Evolutionary conservation across 371 early-diverging fungal genomes (phyloP).

Genomic region (Mucor lusitanicus): DNA sequence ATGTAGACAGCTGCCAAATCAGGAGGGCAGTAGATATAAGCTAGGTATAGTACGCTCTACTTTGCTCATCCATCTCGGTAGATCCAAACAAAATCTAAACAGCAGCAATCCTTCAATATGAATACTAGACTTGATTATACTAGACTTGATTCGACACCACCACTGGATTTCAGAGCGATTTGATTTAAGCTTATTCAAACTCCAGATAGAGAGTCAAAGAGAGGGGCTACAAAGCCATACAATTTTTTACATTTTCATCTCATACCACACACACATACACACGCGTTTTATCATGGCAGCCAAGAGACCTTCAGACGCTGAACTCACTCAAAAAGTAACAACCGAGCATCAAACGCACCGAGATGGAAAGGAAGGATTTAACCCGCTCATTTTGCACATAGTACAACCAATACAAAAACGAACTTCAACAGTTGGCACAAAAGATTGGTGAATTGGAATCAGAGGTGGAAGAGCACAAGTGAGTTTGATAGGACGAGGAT

Average conservation of each 20-base stretch:
- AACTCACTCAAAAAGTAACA: slow-evolving; percentile 48
- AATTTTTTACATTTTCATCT: slow-evolving; percentile 3
- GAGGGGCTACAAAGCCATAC: not conserved
- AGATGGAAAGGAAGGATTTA: not conserved
- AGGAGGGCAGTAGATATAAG: not conserved
- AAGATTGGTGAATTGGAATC: slow-evolving; percentile 95
- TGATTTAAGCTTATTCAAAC: not conserved
- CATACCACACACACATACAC: not conserved
- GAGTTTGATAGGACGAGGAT: slow-evolving; percentile 10
- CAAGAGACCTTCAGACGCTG: slow-evolving; percentile 50
- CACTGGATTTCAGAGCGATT: not conserved
- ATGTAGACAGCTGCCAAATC: not conserved
- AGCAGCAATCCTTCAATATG: not conserved
- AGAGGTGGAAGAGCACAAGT: slow-evolving; percentile 95
- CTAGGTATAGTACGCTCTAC: not conserved
- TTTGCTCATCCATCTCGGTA: not conserved
- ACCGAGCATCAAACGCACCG: not conserved
- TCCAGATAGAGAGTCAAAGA: not conserved
- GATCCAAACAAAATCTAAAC: not conserved
- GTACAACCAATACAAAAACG: slow-evolving; percentile 85
- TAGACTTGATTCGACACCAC: too few species aligned
- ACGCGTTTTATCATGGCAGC: slow-evolving; percentile 23
- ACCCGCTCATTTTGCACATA: slow-evolving; percentile 13
- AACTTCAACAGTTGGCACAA: slow-evolving; percentile 81
- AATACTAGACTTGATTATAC: too few species aligned